These are phyloP conservation scores for Xylaria sp. DNA, from an alignment of 2,329 filamentous ascomycete species.

Conservation along the genomic window DNA sequence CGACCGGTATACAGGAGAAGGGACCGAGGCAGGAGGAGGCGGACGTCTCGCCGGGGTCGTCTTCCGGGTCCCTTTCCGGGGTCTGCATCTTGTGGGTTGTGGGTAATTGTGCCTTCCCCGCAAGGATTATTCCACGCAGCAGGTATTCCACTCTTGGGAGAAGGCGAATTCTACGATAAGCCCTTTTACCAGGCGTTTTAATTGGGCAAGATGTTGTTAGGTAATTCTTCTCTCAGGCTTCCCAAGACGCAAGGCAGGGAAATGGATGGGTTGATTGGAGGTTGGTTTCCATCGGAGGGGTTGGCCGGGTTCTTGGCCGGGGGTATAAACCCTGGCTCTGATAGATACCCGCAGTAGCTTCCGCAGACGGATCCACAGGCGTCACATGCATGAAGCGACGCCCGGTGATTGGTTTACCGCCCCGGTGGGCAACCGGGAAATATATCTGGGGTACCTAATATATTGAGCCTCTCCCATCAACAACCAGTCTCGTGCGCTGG, in stretches of 20 bases:
- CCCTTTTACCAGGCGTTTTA: not conserved
- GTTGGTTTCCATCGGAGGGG: no score
- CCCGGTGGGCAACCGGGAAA: conserved; percentile 5
- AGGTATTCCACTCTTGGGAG: not conserved
- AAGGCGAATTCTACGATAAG: not conserved
- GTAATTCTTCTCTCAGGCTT: not conserved
- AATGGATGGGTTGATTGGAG: not conserved
- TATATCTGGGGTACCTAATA: not conserved
- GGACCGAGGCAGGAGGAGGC: conserved; percentile 55
- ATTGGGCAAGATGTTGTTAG: not conserved
- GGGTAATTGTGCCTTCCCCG: not conserved
- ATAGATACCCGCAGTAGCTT: conserved; percentile 3
- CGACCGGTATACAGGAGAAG: conserved; percentile 54
- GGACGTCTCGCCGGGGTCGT: conserved; percentile 51
- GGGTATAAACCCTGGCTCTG: no score
- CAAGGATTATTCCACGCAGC: not conserved
- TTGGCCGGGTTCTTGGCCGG: no score
- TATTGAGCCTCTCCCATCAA: not conserved
- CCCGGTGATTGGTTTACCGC: conserved; percentile 8
- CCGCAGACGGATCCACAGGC: not conserved
- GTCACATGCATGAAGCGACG: conserved; percentile 13
- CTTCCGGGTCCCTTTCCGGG: conserved; percentile 33
- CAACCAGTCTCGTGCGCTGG: not conserved
- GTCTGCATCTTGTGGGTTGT: conserved; percentile 12
- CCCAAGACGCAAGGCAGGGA: not conserved